Evolutionary conservation across 108 stramenopile genomes (phyloP).

Genomic region (Skeletonema costatum): DNA sequence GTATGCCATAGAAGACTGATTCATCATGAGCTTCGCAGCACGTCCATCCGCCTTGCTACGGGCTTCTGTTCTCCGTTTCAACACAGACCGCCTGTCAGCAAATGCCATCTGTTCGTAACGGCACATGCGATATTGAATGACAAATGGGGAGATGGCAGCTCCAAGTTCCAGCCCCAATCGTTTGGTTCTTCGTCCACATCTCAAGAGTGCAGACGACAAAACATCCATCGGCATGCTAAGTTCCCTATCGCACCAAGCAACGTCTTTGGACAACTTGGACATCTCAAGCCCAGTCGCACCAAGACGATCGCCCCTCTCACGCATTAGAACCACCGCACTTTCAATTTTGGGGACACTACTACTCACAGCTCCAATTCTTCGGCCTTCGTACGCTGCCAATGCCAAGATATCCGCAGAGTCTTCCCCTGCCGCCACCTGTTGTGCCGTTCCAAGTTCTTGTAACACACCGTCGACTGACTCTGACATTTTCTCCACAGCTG

Average conservation of each 20-base stretch:
- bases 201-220: slow-evolving; percentile 61
- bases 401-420: slow-evolving; percentile 84
- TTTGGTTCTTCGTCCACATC: slow-evolving; percentile 74
- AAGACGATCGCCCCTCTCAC: slow-evolving; percentile 65
- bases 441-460: slow-evolving; percentile 42
- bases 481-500: slow-evolving; percentile 40
- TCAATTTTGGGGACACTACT: slow-evolving; percentile 89
- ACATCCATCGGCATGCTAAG: slow-evolving; percentile 58
- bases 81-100: slow-evolving; percentile 66
- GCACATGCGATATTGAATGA: slow-evolving; percentile 75
- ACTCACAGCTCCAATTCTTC: slow-evolving; percentile 73
- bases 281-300: slow-evolving; percentile 82
- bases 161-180: slow-evolving; percentile 72
- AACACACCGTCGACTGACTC: slow-evolving; percentile 36
- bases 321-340: slow-evolving; percentile 61
- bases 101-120: slow-evolving; percentile 83
- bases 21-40: slow-evolving; percentile 66
- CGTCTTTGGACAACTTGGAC: slow-evolving; percentile 67
- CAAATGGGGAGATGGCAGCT: slow-evolving; percentile 72
- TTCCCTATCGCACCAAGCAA: slow-evolving; percentile 50
- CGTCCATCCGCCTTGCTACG: slow-evolving; percentile 63
- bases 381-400: slow-evolving; percentile 60
- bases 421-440: slow-evolving; percentile 57
- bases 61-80: slow-evolving; percentile 62
- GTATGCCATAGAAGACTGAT: slow-evolving; percentile 60